These are phyloP conservation scores for Salicornia ramosissima DNA, from an alignment of 148 eudicot genomes.

Conservation along the genomic window DNA sequence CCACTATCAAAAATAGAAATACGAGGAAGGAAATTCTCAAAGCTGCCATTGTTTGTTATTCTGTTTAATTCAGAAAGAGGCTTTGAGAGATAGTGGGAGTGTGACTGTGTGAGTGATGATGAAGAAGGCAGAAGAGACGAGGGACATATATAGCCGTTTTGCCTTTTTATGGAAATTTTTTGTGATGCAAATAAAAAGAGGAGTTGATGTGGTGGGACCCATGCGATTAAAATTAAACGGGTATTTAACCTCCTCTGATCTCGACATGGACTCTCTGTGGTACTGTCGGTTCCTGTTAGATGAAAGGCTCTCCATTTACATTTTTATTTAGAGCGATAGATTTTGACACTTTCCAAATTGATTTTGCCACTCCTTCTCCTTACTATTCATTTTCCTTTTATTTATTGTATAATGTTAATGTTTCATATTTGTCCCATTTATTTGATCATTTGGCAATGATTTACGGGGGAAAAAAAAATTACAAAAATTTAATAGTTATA, in stretches of 20 bases:
- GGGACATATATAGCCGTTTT: slow-evolving; percentile 23
- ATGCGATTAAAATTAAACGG: background rate
- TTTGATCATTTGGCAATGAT: too few relatives aligned
- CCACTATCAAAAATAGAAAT: slow-evolving; percentile 15
- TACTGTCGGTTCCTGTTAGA: slow-evolving; percentile 23
- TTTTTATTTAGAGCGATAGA: too few relatives aligned
- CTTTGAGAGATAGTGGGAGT: background rate
- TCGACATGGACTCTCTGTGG: background rate
- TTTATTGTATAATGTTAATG: too few relatives aligned
- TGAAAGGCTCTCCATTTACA: too few relatives aligned
- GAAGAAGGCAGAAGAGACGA: background rate
- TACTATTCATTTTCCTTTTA: too few relatives aligned
- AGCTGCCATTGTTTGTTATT: background rate
- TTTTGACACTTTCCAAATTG: too few relatives aligned
- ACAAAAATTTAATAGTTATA: too few relatives aligned
- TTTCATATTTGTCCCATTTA: too few relatives aligned
- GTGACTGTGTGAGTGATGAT: background rate
- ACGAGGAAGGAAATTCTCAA: background rate
- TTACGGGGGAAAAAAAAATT: too few relatives aligned
- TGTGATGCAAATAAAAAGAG: background rate
- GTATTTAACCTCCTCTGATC: background rate
- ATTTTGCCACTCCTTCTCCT: too few relatives aligned
- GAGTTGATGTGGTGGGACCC: background rate
- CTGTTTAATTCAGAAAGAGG: too few relatives aligned
- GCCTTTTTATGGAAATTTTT: background rate